Base-by-base conservation (phyloP, 2,329 filamentous ascomycete genomes). In the Nothopassalora personata region DNA sequence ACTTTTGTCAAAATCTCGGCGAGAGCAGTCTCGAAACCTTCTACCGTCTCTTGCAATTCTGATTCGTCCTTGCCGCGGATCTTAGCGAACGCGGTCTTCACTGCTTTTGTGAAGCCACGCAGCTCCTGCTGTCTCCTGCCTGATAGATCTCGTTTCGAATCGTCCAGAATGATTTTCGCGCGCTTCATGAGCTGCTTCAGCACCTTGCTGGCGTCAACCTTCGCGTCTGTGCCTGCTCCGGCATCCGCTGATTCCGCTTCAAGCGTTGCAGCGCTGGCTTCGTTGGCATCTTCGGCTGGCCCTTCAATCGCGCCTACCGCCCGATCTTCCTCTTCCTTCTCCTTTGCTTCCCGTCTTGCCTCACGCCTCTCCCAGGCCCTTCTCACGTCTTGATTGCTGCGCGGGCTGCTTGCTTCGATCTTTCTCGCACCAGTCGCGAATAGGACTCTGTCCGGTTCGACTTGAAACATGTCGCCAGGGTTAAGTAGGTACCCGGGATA, bases 401-500 rank as follows among this genome's bases (percentile, higher is more conserved):
- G 71, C 63, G 67, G 61, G 51, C 61, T 69, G 45, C 60, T 58
- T 56, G 66, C 69, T 57, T 70, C 68, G 52, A 64, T 59, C 64
- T 74, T 75, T 52, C 84, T 83, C 28, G 83, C 81, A 59, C 94
- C 94, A 1, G 92, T 96, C 34, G 90, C 93, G 69, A 83, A 92
- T 75, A 99, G 82, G 58, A 99, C 94, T 67, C 87, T 86, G 43
- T 96, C 90, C 36, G 89, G 82, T 19, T 97, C 89, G 68, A 99
- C 93, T 73, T 96, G 91, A 81, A 99, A 99, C 86, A 99, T 90
- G 74, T 99, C 94, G 67, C 94, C 94, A 2, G 94, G 95, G 75
- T 99, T 99, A 43, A 99, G 83, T 65, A 91, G 86, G 75, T 99
- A 99, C 57, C 91, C 89, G 8, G 94, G 92, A 71, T 94, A 90